Evolutionary conservation across 2,329 filamentous ascomycete genomes (phyloP).

Genomic region (Paraconiothyrium brasiliense): DNA sequence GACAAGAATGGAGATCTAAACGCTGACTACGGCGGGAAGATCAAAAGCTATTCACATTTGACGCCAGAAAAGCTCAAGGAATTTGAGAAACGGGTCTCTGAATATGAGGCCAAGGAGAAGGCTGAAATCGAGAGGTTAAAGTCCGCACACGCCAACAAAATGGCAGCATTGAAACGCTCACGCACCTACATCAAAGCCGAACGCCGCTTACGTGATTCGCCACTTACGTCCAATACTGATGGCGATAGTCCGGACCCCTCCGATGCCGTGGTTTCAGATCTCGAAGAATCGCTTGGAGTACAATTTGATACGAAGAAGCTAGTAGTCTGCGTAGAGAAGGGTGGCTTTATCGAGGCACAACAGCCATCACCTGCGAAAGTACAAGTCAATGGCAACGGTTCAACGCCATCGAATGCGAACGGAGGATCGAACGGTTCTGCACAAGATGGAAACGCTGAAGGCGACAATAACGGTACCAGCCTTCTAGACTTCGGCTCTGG

Average conservation of each 20-base stretch:
- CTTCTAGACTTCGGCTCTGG: conserved; percentile 74
- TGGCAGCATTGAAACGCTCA: conserved; percentile 77
- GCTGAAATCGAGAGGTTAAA: conserved; percentile 88
- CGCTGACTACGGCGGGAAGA: conserved; percentile 36
- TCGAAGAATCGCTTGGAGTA: conserved; percentile 76
- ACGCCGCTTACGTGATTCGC: conserved; percentile 74
- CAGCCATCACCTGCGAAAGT: conserved; percentile 37
- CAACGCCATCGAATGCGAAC: conserved; percentile 34
- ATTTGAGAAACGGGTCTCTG: conserved; percentile 80
- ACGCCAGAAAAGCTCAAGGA: conserved; percentile 81
- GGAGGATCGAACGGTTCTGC: conserved; percentile 45
- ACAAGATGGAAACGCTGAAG: conserved; percentile 43
- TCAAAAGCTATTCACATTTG: conserved; percentile 71
- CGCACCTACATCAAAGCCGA: conserved; percentile 78
- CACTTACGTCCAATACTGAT: conserved; percentile 52
- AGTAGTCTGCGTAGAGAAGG: conserved; percentile 78
- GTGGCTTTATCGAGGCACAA: conserved; percentile 72
- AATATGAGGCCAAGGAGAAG: conserved; percentile 76
- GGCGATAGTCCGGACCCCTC: conserved; percentile 58
- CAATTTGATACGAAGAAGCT: conserved; percentile 71
- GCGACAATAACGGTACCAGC: conserved; percentile 61
- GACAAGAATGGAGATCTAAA: conserved; percentile 26
- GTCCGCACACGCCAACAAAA: conserved; percentile 76
- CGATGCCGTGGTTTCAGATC: conserved; percentile 77
- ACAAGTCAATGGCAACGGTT: conserved; percentile 44